Conservation (phyloP, 805 yeast genomes). For the Teunomyces pallodes region DNA sequence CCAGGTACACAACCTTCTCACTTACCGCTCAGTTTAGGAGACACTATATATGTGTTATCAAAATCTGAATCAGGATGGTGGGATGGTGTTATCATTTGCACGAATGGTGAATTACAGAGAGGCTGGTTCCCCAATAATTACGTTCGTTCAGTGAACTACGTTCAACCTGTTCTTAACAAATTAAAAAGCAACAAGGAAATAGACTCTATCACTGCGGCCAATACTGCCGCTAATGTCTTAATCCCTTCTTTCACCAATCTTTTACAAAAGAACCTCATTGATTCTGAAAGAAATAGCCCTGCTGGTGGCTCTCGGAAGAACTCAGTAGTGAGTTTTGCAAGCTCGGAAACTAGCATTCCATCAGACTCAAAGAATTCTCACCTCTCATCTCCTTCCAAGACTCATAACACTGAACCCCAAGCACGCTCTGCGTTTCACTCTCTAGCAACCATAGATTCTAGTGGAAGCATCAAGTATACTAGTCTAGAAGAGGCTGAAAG, state of each 20-base stretch:
- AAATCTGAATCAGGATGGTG: constrained; percentile 77
- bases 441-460: constrained; percentile 9
- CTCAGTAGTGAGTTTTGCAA: constrained; percentile 50
- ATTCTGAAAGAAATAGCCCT: constrained; percentile 30
- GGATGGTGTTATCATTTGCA: constrained; percentile 61
- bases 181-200: constrained; percentile 38
- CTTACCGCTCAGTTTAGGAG: constrained; percentile 59
- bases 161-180: constrained; percentile 38
- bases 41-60: constrained; percentile 64
- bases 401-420: not conserved
- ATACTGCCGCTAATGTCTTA: constrained; percentile 45
- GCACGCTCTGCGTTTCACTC: constrained; percentile 13
- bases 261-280: constrained; percentile 34
- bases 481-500: constrained; percentile 29
- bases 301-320: constrained; percentile 40
- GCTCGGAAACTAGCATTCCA: constrained; percentile 36
- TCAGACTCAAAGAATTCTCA: constrained; percentile 22
- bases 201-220: constrained; percentile 44
- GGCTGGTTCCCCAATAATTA: constrained; percentile 86
- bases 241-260: constrained; percentile 40
- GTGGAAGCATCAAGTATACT: constrained; percentile 12
- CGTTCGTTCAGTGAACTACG: constrained; percentile 47
- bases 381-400: constrained; percentile 23
- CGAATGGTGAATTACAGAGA: constrained; percentile 44
- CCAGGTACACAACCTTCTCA: constrained; percentile 51